phyloP scores from a whole-genome alignment of 257 asterid species.

The Solanum tarapatanum region DNA sequence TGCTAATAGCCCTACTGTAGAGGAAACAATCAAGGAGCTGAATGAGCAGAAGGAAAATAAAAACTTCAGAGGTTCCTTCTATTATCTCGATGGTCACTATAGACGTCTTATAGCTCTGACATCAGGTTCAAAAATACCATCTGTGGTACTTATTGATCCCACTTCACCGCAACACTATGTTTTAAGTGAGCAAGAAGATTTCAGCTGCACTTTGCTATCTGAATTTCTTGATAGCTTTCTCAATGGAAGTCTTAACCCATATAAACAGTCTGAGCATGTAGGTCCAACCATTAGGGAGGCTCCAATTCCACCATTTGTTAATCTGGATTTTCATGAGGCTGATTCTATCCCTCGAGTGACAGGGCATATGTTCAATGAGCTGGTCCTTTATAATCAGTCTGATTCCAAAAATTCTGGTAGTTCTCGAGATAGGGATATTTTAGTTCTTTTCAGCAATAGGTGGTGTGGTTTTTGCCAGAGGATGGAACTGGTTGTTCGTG shows the following conservation, averaged over 20 bases:
- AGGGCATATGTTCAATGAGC: conserved; percentile 49
- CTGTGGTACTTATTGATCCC: conserved; percentile 70
- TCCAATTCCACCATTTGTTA: conserved; percentile 79
- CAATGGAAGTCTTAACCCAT: conserved; percentile 58
- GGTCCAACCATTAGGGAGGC: conserved; percentile 40
- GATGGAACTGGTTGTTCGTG: conserved; percentile 92
- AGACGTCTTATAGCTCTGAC: conserved; percentile 75
- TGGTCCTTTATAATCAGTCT: conserved; percentile 48
- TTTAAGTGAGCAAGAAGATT: conserved; percentile 31
- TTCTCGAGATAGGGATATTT: conserved; percentile 44
- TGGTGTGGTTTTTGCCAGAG: conserved; percentile 99
- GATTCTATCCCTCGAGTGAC: conserved; percentile 72
- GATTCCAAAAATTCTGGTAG: conserved; percentile 26
- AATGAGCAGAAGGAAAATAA: conserved; percentile 25
- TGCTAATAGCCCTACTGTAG: conserved; percentile 20
- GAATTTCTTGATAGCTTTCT: conserved; percentile 46
- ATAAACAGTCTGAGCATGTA: conserved; percentile 44
- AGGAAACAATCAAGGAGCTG: conserved; percentile 12
- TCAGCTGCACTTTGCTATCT: conserved; percentile 40
- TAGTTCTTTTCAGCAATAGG: conserved; percentile 72
- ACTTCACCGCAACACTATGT: conserved; percentile 43
- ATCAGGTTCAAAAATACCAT: conserved; percentile 55
- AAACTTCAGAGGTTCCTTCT: conserved; percentile 42
- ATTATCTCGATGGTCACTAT: conserved; percentile 62
- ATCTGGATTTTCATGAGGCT: conserved; percentile 77